A percentile compares a stretch with the other conserved stretches of the same genome.
Evolutionary conservation across 129 eudicot genomes (phyloP).

Genomic region (Erigeron canadensis): DNA sequence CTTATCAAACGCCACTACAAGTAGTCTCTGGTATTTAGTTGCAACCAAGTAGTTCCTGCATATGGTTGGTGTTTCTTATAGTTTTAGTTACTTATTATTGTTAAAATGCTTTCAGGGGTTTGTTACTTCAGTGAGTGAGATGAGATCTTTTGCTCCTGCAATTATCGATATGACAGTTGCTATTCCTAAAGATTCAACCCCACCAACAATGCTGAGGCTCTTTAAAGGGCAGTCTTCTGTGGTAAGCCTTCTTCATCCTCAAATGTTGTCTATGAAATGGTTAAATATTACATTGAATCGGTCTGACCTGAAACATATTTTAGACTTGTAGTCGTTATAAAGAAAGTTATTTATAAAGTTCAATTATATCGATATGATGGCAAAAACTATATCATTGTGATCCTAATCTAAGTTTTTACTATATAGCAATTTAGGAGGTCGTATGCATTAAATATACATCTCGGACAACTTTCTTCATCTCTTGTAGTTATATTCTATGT

Average conservation of each 20-base stretch:
- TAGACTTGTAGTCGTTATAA: background rate
- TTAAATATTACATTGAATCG: background rate
- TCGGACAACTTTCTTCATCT: background rate
- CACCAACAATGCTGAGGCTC: slow-evolving; percentile 82
- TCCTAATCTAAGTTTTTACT: background rate
- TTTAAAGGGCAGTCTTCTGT: slow-evolving; percentile 83
- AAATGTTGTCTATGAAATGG: background rate
- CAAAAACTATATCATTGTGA: background rate
- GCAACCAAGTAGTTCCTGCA: slow-evolving; percentile 12
- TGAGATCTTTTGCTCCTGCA: slow-evolving; percentile 95
- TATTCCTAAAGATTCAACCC: slow-evolving; percentile 70
- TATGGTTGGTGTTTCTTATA: slow-evolving; percentile 11
- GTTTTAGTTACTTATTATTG: background rate
- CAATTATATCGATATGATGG: background rate
- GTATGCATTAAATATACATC: background rate
- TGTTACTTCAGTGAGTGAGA: slow-evolving; percentile 81
- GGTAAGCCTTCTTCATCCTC: slow-evolving; percentile 44
- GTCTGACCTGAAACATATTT: background rate
- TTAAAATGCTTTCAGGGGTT: slow-evolving; percentile 58
- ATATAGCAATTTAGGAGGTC: slow-evolving; percentile 6
- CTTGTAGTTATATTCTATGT: background rate
- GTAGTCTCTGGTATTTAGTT: background rate
- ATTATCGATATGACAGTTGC: slow-evolving; percentile 78
- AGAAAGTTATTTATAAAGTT: background rate
- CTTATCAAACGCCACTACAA: slow-evolving; percentile 14